Evolutionary conservation across 75 land plant genomes (phyloP).

Genomic region (Cupressus sempervirens): DNA sequence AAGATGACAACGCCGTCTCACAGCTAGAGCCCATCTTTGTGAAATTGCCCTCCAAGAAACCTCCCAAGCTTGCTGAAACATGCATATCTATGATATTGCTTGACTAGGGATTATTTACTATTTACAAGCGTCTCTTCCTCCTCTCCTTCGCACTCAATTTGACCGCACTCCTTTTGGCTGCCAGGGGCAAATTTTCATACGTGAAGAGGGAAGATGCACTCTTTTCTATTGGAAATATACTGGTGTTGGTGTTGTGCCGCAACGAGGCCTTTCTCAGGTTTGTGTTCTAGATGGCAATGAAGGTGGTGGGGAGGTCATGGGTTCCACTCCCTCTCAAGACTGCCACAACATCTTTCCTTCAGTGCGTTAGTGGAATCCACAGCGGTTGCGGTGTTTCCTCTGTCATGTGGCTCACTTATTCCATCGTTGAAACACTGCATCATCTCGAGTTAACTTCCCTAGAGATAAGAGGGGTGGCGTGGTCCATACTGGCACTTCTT

Average conservation of each 20-base stretch:
- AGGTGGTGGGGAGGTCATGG: constrained; percentile 25
- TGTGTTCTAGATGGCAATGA: constrained; percentile 39
- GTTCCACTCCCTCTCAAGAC: constrained; percentile 50
- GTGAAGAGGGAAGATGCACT: constrained; percentile 27
- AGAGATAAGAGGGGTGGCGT: constrained; percentile 15
- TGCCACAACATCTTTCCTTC: constrained; percentile 31
- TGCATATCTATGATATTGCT: constrained; percentile 41
- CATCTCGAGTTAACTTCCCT: constrained; percentile 11
- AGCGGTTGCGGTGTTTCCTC: constrained; percentile 53
- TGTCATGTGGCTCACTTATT: constrained; percentile 40
- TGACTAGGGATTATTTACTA: constrained; percentile 52
- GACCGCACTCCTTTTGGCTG: constrained; percentile 24
- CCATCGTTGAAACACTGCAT: constrained; percentile 19
- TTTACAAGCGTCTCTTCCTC: constrained; percentile 52
- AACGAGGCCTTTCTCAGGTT: constrained; percentile 53
- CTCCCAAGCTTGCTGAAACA: background rate
- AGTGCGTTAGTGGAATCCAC: constrained; percentile 54
- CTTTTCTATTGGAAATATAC: constrained; percentile 45
- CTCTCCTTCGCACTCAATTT: constrained; percentile 29
- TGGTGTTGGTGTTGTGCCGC: constrained; percentile 39
- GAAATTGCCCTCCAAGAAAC: background rate
- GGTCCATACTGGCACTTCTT: constrained; percentile 35
- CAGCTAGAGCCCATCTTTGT: background rate
- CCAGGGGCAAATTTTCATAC: constrained; percentile 35
- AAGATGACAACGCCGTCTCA: background rate